These are phyloP conservation scores for Sarcodon sp. DNA, from an alignment of 768 basidiomycete species.

Conservation along the genomic window DNA sequence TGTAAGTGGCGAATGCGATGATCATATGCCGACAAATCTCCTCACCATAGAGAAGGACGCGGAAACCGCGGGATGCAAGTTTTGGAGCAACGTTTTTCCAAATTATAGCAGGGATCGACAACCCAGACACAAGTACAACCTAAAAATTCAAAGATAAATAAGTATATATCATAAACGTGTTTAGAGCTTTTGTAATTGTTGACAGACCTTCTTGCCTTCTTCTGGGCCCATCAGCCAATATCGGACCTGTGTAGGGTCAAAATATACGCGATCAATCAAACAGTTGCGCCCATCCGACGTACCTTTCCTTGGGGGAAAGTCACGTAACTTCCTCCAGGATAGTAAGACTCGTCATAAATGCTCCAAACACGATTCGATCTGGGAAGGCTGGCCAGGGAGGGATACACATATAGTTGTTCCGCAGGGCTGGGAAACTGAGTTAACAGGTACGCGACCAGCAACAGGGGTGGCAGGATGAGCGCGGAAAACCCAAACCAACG, in stretches of 20 bases:
- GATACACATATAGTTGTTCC: slow-evolving; percentile 30
- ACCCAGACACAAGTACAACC: slow-evolving; percentile 69
- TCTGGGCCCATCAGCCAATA: slow-evolving; percentile 74
- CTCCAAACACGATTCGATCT: slow-evolving; percentile 42
- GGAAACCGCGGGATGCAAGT: slow-evolving; percentile 50
- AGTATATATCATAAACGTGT: not conserved
- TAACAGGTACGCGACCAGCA: slow-evolving; percentile 48
- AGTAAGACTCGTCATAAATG: slow-evolving; percentile 65
- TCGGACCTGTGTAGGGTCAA: slow-evolving; percentile 31
- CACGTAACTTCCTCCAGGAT: slow-evolving; percentile 49
- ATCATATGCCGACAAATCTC: not conserved
- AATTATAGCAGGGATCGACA: slow-evolving; percentile 64
- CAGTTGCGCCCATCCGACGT: slow-evolving; percentile 10
- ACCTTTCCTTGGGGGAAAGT: slow-evolving; percentile 54
- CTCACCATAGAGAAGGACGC: slow-evolving; percentile 65
- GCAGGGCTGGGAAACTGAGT: slow-evolving; percentile 56
- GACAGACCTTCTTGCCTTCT: slow-evolving; percentile 45
- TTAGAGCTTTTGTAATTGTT: not conserved
- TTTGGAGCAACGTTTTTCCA: slow-evolving; percentile 66
- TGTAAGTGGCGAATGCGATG: not conserved
- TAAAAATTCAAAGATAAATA: slow-evolving; percentile 14
- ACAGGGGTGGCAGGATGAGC: slow-evolving; percentile 45
- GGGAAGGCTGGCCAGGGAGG: slow-evolving; percentile 51
- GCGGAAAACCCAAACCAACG: slow-evolving; percentile 37
- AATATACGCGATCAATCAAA: not conserved